Base-by-base conservation (phyloP, 352 stramenopile genomes). In the Phytophthora idaei region DNA sequence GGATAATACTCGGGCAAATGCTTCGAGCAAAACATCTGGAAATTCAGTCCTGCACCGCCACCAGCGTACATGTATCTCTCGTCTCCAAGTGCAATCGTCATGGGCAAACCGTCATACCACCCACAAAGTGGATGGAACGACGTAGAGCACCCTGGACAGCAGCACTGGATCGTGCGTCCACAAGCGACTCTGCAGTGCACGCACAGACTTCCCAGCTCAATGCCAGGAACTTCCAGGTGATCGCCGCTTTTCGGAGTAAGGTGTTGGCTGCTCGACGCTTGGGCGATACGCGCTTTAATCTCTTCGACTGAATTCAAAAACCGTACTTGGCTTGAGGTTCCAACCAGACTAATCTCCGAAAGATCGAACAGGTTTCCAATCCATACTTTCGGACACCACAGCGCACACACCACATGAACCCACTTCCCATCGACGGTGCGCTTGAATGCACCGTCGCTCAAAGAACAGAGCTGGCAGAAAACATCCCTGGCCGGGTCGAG, bases 331-430 rank as follows among this genome's bases (percentile, higher is more conserved):
- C 75, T 75, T 3, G 64, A 67, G 5, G 59, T 69, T 14, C 80
- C 70, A 10, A 90, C 75, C 14, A 96, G 67, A 50, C 75, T 87
- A 73, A 97, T 94, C n/a, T 90, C 84, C 8, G 76, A 81, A 41
- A 96, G 76, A 14, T 78, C 76, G 17, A 83, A 83, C 14, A 97
- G 65, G 56, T 97, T 90, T 2, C 78, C 87, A 61, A 97, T 94
- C 76, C 84, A 94, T 4, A 93, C 80, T 44, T 89, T 92, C 4
- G 91, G 91, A 47, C 84, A 93, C 83, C 89, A 96, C n/a, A 97
- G 54, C n/a, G 87, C 86, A 50, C 91, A 97, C 10, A 94, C 80
- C 5, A 97, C 78, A 37, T 97, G 91, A 0, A 95, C 89, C 88
- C 89, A 97, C 46, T 93, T 94, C 3, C 82, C 85, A 57, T 95